A percentile compares a stretch with the other conserved stretches of the same genome.
Conservation (phyloP, 2,329 filamentous ascomycete genomes). For the Sclerotinia borealis region DNA sequence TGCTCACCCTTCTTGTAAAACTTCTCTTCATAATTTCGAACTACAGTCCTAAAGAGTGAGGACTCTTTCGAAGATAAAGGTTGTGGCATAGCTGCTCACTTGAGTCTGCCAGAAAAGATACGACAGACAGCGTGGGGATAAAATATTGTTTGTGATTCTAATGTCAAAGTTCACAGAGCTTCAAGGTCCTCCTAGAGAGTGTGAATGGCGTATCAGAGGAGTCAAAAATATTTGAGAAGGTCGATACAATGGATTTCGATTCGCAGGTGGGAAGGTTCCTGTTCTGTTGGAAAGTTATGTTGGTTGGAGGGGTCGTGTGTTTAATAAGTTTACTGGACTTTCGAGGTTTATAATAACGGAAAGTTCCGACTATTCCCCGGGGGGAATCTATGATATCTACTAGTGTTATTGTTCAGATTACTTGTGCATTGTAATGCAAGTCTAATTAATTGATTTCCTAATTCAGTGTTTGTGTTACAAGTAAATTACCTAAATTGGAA, state of each 20-base stretch:
- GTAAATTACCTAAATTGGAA: neutral
- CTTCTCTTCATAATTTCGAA: conserved; percentile 96
- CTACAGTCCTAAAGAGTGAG: conserved; percentile 88
- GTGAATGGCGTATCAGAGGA: neutral
- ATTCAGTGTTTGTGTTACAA: neutral
- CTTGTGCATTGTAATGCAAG: neutral
- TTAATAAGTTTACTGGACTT: neutral
- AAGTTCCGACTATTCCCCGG: conserved; percentile 5
- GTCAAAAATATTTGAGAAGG: neutral
- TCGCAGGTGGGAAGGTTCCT: neutral
- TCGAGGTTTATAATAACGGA: conserved; percentile 6
- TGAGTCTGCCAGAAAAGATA: neutral
- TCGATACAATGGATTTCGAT: neutral
- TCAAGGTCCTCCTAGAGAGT: neutral
- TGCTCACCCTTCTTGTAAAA: conserved; percentile 80
- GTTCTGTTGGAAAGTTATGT: neutral
- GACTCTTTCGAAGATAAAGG: conserved; percentile 79
- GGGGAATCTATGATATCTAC: neutral
- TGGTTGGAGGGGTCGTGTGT: conserved; percentile 10
- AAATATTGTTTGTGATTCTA: neutral
- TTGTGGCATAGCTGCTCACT: conserved; percentile 55
- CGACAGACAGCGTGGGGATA: conserved; percentile 4
- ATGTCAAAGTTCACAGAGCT: neutral
- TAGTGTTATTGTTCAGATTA: neutral
- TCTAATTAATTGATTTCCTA: neutral